Evolutionary conservation across 2,329 filamentous ascomycete genomes (phyloP), one percentile per base, ranked within the genome.

Genomic region (Lachnellula cervina): DNA sequence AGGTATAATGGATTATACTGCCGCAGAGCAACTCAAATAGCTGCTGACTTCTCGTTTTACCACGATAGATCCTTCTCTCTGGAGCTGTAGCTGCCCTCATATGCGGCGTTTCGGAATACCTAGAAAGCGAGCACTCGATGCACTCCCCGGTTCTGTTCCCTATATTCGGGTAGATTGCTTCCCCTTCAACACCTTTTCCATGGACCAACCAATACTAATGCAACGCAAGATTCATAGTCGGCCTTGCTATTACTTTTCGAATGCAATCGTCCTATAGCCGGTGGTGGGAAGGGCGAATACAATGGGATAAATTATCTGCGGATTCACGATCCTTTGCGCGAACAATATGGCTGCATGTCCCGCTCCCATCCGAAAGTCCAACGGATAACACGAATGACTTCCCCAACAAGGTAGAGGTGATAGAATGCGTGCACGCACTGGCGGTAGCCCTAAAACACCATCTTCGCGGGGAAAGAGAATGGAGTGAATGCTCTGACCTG

Each of bases 261-360:
- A 59, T 59, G 57, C 57, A 59, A 57, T 51, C 57, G 8, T 59
- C 57, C 11, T 59, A 59, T 34, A 57, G 45, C 38, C 51, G 57
- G 5, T 59, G 57, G 57, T 59, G 57, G 57, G 57, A 59, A 13
- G 57, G 57, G 7, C 51, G 57, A 16, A 55, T 50, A 32, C 57
- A 59, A 52, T 59, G 57, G 57, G 57, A 59, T 54, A 54, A 46
- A 49, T n/a, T 59, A 42, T 59, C 57, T 14, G 49, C 57, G 2
- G 35, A 35, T 37, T 59, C 57, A 8, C 51, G 57, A n/a, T 51
- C 51, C n/a, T 59, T 59, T 50, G 57, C 57, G 32, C 43, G 57
- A 46, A 59, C 57, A 37, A 25, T 59, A 21, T 59, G 57, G 57
- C 38, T 59, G 14, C 57, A 59, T 38, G 57, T 52, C 9, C 57